Conservation (phyloP, 768 basidiomycete species). For the Tulasnella sp. region DNA sequence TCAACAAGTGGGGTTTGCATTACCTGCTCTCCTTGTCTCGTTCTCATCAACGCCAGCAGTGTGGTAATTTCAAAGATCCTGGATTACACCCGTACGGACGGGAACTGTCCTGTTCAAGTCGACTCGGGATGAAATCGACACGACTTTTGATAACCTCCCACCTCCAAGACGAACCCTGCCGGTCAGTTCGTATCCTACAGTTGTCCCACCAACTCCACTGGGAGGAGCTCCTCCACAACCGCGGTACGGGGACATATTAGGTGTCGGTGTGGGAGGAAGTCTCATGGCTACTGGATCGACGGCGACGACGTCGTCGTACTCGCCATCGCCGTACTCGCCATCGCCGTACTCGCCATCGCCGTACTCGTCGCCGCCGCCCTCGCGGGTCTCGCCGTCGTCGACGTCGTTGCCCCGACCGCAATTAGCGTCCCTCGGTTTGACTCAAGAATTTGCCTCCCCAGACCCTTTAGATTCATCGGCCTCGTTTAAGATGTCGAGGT, state of each 20-base stretch:
- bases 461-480: no score
- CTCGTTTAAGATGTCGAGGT: conserved; percentile 24
- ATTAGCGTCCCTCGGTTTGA: no score
- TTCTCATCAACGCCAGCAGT: conserved; percentile 32
- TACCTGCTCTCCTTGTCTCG: conserved; percentile 32
- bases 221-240: neutral
- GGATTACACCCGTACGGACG: conserved; percentile 31
- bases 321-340: no score
- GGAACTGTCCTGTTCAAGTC: conserved; percentile 27
- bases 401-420: no score
- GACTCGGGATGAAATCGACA: conserved; percentile 30
- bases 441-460: no score
- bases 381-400: no score
- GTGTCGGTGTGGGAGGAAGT: no score
- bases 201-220: neutral
- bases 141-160: conserved; percentile 31
- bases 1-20: conserved; percentile 30
- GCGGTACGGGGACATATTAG: no score
- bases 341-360: no score
- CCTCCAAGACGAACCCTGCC: conserved; percentile 28
- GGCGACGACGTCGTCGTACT: no score
- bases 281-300: no score
- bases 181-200: neutral
- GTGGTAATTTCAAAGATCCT: conserved; percentile 32
- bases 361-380: no score